Evolutionary conservation across 2,329 filamentous ascomycete genomes (phyloP).

Genomic region (Fusarium verticillioides): DNA sequence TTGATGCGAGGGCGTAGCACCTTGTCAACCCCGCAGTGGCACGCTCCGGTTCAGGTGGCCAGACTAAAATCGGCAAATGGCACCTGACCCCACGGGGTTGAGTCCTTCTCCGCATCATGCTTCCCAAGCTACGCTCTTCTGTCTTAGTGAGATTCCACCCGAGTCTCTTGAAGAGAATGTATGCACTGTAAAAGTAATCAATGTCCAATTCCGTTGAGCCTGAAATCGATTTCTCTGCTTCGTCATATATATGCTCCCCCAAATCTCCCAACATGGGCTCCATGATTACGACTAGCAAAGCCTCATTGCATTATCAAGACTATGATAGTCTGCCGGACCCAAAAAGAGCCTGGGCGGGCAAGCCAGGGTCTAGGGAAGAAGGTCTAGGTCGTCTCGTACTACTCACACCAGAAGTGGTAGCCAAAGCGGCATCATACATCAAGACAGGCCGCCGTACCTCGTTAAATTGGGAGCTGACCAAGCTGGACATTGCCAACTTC

Average conservation of each 20-base stretch:
- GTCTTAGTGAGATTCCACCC: neutral
- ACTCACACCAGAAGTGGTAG: neutral
- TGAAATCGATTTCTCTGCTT: neutral
- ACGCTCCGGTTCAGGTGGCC: neutral
- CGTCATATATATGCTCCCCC: no score
- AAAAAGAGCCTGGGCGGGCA: neutral
- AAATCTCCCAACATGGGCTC: neutral
- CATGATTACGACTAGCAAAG: neutral
- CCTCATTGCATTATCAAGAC: neutral
- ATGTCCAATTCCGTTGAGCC: neutral
- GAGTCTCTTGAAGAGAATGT: neutral
- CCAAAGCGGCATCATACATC: conserved; percentile 1
- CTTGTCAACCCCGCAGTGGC: neutral
- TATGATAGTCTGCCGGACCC: neutral
- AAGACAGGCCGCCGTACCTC: conserved; percentile 2
- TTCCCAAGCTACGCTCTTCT: neutral
- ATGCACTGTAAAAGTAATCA: neutral
- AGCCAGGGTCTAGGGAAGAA: conserved; percentile 2
- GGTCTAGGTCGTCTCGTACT: neutral
- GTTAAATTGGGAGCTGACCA: neutral
- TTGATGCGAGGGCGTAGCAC: fast-evolving
- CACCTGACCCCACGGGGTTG: neutral
- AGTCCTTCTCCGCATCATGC: neutral
- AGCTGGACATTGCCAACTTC: neutral
- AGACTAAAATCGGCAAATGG: neutral